Evolutionary conservation across 192 early-diverging fungal genomes (phyloP).

Genomic region (Linnemannia hyalina): DNA sequence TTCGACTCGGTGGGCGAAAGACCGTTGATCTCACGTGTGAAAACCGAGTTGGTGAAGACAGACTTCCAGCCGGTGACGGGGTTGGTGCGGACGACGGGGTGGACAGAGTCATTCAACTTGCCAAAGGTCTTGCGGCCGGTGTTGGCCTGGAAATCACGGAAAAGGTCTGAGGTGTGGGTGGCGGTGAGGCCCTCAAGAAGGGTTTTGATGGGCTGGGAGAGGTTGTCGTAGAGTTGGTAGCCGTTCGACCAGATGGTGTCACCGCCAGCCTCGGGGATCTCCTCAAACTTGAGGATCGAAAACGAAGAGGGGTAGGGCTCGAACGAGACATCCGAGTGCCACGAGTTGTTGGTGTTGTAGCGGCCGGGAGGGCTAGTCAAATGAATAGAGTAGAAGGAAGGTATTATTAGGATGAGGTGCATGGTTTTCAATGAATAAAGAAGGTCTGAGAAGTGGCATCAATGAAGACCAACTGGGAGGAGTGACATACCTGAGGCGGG

Average conservation of each 20-base stretch:
- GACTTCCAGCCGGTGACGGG: conserved; percentile 79
- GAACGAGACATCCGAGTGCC: conserved; percentile 51
- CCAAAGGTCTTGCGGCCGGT: conserved; percentile 57
- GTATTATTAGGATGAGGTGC: background rate
- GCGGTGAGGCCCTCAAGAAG: conserved; percentile 72
- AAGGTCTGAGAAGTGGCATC: background rate
- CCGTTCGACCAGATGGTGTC: conserved; percentile 61
- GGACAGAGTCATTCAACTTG: conserved; percentile 41
- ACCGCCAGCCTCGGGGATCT: conserved; percentile 54
- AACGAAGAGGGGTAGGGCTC: conserved; percentile 50
- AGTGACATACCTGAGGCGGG: conserved; percentile 22
- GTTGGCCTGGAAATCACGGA: conserved; percentile 38
- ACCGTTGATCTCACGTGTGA: conserved; percentile 70
- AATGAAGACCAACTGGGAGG: background rate
- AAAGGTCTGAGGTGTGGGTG: conserved; percentile 61
- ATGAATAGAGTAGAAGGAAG: background rate
- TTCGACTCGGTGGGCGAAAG: conserved; percentile 67
- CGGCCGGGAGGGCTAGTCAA: conserved; percentile 28
- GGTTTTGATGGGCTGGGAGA: conserved; percentile 67
- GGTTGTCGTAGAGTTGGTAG: conserved; percentile 57
- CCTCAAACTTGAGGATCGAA: conserved; percentile 56
- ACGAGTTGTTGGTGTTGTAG: conserved; percentile 59
- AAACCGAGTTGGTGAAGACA: conserved; percentile 73
- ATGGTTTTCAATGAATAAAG: background rate
- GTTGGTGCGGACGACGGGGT: conserved; percentile 73